Conservation (phyloP, 163 green algal species). For the Scenedesmus sp. region DNA sequence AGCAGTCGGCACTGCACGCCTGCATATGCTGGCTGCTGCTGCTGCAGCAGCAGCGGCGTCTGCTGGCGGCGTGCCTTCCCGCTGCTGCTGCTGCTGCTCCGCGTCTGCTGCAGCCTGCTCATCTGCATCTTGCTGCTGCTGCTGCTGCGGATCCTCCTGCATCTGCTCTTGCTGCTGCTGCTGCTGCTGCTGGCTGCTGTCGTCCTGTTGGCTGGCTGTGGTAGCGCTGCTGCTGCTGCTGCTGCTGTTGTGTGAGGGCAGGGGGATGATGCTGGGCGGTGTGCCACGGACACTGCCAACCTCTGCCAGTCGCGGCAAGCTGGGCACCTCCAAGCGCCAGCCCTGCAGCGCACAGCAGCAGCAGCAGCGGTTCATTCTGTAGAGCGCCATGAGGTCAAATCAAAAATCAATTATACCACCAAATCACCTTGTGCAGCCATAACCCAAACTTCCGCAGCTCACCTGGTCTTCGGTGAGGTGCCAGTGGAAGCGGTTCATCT, state of each 20-base stretch:
- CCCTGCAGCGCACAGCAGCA: constrained; percentile 56
- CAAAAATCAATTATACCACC: constrained; percentile 19
- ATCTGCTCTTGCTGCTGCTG: constrained; percentile 6
- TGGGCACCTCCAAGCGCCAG: constrained; percentile 75
- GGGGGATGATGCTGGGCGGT: background rate
- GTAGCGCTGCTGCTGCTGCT: constrained; percentile 23
- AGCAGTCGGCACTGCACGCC: constrained; percentile 17
- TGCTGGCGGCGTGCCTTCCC: background rate
- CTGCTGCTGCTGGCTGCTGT: background rate
- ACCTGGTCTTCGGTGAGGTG: background rate
- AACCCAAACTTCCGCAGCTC: background rate
- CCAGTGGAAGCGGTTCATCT: background rate
- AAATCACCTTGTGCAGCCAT: background rate
- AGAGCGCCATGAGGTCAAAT: constrained; percentile 60
- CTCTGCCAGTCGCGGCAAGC: constrained; percentile 68
- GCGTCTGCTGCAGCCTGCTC: background rate
- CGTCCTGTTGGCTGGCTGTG: background rate
- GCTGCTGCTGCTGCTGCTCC: constrained; percentile 20
- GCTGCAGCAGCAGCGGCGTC: background rate
- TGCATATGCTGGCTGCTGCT: constrained; percentile 4
- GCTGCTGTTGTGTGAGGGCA: background rate
- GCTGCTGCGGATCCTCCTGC: background rate
- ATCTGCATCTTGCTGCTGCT: background rate
- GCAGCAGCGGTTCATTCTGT: constrained; percentile 76
- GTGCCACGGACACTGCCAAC: constrained; percentile 64